Evolutionary conservation across 495 filamentous ascomycete genomes (phyloP).

Genomic region (Xylaria venustula): DNA sequence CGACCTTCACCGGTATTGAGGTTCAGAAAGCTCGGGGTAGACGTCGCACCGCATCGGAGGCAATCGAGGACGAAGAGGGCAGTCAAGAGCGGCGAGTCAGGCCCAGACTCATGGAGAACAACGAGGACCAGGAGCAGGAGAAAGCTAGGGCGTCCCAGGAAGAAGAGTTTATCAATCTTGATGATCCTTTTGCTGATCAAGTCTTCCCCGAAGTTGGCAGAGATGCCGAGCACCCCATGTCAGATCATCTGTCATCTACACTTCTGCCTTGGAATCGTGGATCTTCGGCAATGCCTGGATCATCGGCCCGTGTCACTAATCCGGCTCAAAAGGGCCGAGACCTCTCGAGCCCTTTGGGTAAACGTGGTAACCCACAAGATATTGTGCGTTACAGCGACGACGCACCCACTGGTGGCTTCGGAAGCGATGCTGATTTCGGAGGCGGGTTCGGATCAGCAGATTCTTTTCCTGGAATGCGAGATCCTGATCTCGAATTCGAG

Average conservation of each 20-base stretch:
- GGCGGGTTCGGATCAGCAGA: constrained; percentile 29
- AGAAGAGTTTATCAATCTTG: constrained; percentile 21
- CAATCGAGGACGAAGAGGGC: constrained; percentile 19
- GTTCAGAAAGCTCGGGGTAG: constrained; percentile 16
- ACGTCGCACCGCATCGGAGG: constrained; percentile 25
- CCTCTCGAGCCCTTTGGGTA: constrained; percentile 38
- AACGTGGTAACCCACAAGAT: constrained; percentile 30
- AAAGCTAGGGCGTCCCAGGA: constrained; percentile 16
- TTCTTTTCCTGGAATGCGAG: constrained; percentile 14
- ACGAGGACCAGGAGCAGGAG: constrained; percentile 18
- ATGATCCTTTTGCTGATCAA: constrained; percentile 17
- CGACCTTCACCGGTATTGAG: constrained; percentile 24
- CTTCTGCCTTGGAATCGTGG: constrained; percentile 44
- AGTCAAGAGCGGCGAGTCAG: constrained; percentile 25
- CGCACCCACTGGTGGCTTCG: constrained; percentile 11
- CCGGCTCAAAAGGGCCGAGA: constrained; percentile 33
- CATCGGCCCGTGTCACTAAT: constrained; percentile 36
- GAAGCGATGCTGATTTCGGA: constrained; percentile 21
- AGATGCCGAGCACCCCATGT: constrained; percentile 33
- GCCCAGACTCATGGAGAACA: constrained; percentile 19
- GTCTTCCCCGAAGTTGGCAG: constrained; percentile 37
- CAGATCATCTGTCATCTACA: constrained; percentile 39
- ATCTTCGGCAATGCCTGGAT: constrained; percentile 41
- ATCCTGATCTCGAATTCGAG: neutral
- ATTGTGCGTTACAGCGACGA: constrained; percentile 44